Evolutionary conservation across 352 stramenopile species (phyloP).

Genomic region (Phytophthora colocasiae): DNA sequence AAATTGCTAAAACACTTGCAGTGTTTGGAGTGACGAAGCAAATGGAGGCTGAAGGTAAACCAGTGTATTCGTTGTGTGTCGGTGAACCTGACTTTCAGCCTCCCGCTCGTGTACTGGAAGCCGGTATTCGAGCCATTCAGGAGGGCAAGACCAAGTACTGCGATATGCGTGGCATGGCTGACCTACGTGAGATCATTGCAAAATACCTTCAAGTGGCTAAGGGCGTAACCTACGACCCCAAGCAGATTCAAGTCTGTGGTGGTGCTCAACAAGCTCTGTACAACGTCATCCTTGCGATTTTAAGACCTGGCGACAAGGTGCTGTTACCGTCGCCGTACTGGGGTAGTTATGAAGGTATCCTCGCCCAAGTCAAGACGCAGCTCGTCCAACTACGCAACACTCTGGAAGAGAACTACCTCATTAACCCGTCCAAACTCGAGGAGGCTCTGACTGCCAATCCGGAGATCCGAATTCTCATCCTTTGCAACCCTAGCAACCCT

Average conservation of each 20-base stretch:
- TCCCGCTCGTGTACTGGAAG: slow-evolving; percentile 89
- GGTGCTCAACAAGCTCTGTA: slow-evolving; percentile 96
- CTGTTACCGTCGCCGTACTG: slow-evolving; percentile 97
- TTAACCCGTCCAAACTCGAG: slow-evolving; percentile 87
- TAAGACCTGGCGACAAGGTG: slow-evolving; percentile 92
- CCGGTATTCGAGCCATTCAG: slow-evolving; percentile 71
- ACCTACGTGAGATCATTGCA: slow-evolving; percentile 91
- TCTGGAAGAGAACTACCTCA: slow-evolving; percentile 91
- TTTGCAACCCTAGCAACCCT: slow-evolving; percentile 98
- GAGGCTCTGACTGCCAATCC: slow-evolving; percentile 70
- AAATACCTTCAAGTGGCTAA: slow-evolving; percentile 90
- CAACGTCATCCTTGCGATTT: slow-evolving; percentile 91
- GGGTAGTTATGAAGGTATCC: slow-evolving; percentile 97
- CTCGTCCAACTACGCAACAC: slow-evolving; percentile 91
- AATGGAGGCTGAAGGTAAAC: slow-evolving; percentile 93
- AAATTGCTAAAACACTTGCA: slow-evolving; percentile 92
- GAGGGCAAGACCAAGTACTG: slow-evolving; percentile 94
- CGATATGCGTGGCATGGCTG: slow-evolving; percentile 90
- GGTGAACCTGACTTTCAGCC: slow-evolving; percentile 96
- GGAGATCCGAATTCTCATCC: slow-evolving; percentile 89
- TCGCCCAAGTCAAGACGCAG: slow-evolving; percentile 85
- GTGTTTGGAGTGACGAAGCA: slow-evolving; percentile 95
- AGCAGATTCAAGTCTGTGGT: slow-evolving; percentile 95
- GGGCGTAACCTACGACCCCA: slow-evolving; percentile 88
- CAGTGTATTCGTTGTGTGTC: slow-evolving; percentile 94